Conservation (phyloP, 179 eudicot species). For the Beta lomatogona region DNA sequence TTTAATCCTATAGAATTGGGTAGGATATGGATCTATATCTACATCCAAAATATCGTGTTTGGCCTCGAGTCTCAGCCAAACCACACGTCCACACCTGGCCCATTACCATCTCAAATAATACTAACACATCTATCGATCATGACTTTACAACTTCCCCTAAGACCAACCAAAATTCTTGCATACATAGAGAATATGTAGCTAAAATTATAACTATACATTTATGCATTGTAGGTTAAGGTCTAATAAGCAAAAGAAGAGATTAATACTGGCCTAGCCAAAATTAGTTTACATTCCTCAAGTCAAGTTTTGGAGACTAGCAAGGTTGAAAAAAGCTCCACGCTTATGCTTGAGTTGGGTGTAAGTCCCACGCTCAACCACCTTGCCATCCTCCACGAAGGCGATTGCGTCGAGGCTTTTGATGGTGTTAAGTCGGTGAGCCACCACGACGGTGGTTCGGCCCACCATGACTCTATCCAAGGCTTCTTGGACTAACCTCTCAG, state of each 20-base stretch:
- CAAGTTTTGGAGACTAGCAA: constrained; percentile 59
- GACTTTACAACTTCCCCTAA: background rate
- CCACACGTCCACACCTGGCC: background rate
- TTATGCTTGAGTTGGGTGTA: constrained; percentile 47
- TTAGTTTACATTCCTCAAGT: constrained; percentile 12
- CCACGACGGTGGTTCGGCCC: constrained; percentile 43
- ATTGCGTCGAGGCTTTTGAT: constrained; percentile 43
- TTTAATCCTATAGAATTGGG: background rate
- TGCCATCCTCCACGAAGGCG: constrained; percentile 43
- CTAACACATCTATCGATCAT: background rate
- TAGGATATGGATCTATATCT: too few species aligned
- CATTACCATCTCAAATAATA: background rate
- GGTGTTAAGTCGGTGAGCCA: constrained; percentile 49
- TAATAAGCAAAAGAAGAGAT: background rate
- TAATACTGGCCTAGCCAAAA: background rate
- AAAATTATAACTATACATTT: constrained; percentile 2
- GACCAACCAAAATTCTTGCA: background rate
- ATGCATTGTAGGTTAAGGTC: constrained; percentile 4
- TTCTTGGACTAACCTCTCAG: constrained; percentile 44
- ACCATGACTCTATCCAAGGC: constrained; percentile 44
- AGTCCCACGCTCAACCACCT: constrained; percentile 44
- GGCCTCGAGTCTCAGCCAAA: background rate
- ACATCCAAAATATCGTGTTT: too few species aligned
- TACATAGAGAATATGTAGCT: background rate
- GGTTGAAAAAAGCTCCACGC: constrained; percentile 80